These are phyloP conservation scores for Glebionis coronaria DNA, from an alignment of 129 eudicot genomes.

Conservation along the genomic window DNA sequence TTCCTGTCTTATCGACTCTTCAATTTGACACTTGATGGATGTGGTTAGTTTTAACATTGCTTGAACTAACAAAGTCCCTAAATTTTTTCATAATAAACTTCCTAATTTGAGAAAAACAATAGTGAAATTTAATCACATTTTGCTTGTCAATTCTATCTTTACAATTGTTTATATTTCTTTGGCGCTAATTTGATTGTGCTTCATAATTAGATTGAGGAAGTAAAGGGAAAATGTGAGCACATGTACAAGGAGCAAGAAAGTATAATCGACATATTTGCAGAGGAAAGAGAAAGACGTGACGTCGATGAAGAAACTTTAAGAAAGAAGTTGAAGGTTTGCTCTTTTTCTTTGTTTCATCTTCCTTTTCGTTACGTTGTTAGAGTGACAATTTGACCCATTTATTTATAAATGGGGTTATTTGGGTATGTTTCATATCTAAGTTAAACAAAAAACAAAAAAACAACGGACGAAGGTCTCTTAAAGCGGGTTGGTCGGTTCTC, in stretches of 20 bases:
- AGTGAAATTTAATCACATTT: no score
- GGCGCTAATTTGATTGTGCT: background rate
- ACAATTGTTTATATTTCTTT: background rate
- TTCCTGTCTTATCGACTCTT: background rate
- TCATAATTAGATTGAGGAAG: conserved; percentile 48
- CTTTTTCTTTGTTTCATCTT: conserved; percentile 11
- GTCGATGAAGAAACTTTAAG: conserved; percentile 57
- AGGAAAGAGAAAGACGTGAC: conserved; percentile 80
- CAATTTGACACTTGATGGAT: background rate
- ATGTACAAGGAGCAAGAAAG: conserved; percentile 63
- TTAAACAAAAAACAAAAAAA: background rate
- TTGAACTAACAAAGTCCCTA: no score
- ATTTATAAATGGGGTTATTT: background rate
- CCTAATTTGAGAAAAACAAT: no score
- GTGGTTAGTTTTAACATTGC: no score
- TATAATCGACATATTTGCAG: conserved; percentile 64
- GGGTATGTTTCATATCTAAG: background rate
- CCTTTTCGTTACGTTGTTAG: background rate
- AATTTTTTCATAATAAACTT: no score
- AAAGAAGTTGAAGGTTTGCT: conserved; percentile 60
- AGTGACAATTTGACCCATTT: background rate
- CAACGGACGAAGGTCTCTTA: background rate
- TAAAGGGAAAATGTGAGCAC: conserved; percentile 32
- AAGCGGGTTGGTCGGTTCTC: no score
- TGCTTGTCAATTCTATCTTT: no score